Percentiles rank a stretch among this genome's conserved stretches.
These are phyloP conservation scores for Cucumis cinereus DNA, from an alignment of 306 rosid species.

Conservation along the genomic window DNA sequence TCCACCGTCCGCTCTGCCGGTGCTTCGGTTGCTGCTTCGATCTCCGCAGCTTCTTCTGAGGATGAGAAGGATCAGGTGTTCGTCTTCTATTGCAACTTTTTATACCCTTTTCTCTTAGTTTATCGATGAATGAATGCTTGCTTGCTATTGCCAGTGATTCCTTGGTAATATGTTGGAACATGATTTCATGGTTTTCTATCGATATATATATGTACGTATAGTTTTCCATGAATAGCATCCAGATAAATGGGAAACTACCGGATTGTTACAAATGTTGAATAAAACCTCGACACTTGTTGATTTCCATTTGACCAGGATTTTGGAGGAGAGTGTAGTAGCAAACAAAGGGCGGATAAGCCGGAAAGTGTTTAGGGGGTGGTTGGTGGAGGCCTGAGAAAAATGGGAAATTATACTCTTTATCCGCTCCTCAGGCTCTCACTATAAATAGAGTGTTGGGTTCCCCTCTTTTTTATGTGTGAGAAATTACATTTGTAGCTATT, in stretches of 20 bases:
- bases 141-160: neutral
- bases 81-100: neutral
- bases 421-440: neutral
- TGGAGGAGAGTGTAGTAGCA: neutral
- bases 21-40: slow-evolving; percentile 68
- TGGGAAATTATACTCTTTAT: neutral
- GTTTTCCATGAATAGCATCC: neutral
- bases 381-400: neutral
- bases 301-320: neutral
- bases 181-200: neutral
- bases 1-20: slow-evolving; percentile 87
- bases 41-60: slow-evolving; percentile 46
- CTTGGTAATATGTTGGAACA: neutral
- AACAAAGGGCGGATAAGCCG: neutral
- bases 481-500: neutral
- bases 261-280: neutral
- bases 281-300: neutral
- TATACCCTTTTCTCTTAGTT: neutral
- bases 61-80: slow-evolving; percentile 77
- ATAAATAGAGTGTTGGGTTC: neutral
- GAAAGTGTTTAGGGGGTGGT: neutral
- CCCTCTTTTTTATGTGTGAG: neutral
- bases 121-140: neutral
- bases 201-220: too few relatives aligned
- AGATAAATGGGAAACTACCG: neutral